phyloP scores from a whole-genome alignment of 2,329 filamentous ascomycete species.

The Botrytis fabae region DNA sequence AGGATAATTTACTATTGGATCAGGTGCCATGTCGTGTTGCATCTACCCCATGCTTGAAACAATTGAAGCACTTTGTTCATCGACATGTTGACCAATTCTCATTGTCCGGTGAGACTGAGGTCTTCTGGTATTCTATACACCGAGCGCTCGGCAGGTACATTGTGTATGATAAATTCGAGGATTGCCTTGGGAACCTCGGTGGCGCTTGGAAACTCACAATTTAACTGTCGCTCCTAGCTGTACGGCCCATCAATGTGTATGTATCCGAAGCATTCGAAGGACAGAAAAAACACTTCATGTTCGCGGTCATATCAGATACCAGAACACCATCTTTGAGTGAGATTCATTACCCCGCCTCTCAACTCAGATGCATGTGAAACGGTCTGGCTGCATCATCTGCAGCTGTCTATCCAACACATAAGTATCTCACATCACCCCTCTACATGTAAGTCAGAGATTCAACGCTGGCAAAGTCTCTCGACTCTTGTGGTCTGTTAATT shows the following conservation, averaged over 20 bases:
- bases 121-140: conserved; percentile 7
- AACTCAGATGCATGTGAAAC: conserved; percentile 22
- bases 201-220: not conserved
- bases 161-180: conserved; percentile 1
- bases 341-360: conserved; percentile 20
- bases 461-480: not conserved
- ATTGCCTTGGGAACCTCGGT: not conserved
- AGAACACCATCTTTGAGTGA: conserved; percentile 11
- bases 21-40: conserved; percentile 5
- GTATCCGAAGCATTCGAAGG: not conserved
- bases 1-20: not conserved
- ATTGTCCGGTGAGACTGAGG: conserved; percentile 20
- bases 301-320: not conserved
- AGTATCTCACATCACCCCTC: conserved; percentile 11
- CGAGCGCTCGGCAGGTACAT: conserved; percentile 14
- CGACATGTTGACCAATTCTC: conserved; percentile 4
- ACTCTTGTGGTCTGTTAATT: not conserved
- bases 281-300: not conserved
- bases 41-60: conserved; percentile 1
- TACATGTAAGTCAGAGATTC: conserved; percentile 1
- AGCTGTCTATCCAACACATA: conserved; percentile 18
- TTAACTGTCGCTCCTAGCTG: not conserved
- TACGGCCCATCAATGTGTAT: not conserved
- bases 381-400: conserved; percentile 26
- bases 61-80: conserved; percentile 1